These are phyloP conservation scores for Cutaneotrichosporon curvatum DNA, from an alignment of 1,284 basidiomycete species.

Conservation along the genomic window DNA sequence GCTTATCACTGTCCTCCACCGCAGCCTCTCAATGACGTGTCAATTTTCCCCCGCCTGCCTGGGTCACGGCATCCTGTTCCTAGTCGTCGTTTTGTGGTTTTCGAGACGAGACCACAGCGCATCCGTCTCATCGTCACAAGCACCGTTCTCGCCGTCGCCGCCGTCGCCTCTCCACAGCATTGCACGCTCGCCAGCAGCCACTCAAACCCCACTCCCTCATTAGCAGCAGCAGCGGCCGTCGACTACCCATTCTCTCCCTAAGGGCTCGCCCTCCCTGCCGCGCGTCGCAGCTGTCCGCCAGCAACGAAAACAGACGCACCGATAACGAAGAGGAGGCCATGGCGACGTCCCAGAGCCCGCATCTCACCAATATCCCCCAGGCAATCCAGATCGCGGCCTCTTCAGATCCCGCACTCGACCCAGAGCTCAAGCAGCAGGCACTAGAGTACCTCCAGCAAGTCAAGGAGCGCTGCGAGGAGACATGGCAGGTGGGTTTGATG, in stretches of 20 bases:
- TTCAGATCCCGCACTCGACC: constrained; percentile 32
- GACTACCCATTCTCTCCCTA: too few relatives aligned
- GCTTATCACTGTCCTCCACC: background rate
- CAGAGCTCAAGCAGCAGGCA: constrained; percentile 41
- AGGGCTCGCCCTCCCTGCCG: too few relatives aligned
- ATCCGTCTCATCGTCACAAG: background rate
- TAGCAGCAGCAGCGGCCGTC: too few relatives aligned
- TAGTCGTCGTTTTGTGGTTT: background rate
- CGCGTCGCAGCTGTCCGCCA: too few relatives aligned
- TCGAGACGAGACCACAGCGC: background rate
- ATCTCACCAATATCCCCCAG: constrained; percentile 44
- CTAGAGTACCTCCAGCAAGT: constrained; percentile 45
- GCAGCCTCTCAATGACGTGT: background rate
- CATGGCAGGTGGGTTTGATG: constrained; percentile 42
- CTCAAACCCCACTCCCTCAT: too few relatives aligned
- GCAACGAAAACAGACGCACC: too few relatives aligned
- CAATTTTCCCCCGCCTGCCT: background rate
- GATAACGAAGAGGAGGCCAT: too few relatives aligned
- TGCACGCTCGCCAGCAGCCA: too few relatives aligned
- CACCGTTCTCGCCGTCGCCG: background rate
- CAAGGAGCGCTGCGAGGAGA: constrained; percentile 43
- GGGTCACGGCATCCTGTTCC: too few relatives aligned
- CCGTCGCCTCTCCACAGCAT: too few relatives aligned
- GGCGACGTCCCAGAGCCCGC: constrained; percentile 29
- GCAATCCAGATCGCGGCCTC: constrained; percentile 44